Evolutionary conservation across 2,329 filamentous ascomycete genomes (phyloP).

Genomic region (Hypocreales sp.): DNA sequence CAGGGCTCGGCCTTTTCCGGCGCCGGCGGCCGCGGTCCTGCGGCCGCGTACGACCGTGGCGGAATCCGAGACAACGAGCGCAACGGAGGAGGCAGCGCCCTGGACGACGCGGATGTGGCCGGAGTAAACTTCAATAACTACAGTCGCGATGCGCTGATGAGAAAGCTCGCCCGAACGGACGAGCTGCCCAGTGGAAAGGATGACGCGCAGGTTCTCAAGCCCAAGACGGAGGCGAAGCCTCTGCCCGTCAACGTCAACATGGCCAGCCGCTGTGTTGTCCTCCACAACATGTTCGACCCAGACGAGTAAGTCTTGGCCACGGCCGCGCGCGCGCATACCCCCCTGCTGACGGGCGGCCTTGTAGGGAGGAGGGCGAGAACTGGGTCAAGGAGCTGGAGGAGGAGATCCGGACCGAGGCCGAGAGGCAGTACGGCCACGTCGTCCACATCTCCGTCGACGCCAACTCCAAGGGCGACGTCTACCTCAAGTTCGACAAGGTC

Average conservation of each 20-base stretch:
- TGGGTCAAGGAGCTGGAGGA: conserved; percentile 93
- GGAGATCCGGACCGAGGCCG: conserved; percentile 84
- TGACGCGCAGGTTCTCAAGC: conserved; percentile 58
- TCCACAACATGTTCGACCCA: conserved; percentile 92
- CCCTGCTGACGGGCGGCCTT: conserved; percentile 19
- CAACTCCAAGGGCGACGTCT: conserved; percentile 90
- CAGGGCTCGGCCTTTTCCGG: conserved; percentile 89
- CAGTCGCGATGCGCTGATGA: conserved; percentile 95
- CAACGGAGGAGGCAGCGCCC: conserved; percentile 75
- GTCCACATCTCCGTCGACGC: conserved; percentile 93
- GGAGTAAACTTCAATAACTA: conserved; percentile 99
- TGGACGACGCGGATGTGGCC: conserved; percentile 94
- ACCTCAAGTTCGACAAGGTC: conserved; percentile 94
- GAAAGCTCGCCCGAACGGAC: conserved; percentile 92
- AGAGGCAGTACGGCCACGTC: conserved; percentile 90
- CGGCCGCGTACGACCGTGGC: conserved; percentile 80
- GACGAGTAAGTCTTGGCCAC: conserved; percentile 52
- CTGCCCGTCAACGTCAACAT: conserved; percentile 77
- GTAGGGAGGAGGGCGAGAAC: conserved; percentile 66
- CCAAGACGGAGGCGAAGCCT: conserved; percentile 64
- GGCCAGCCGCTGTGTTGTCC: conserved; percentile 82
- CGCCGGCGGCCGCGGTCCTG: conserved; percentile 69
- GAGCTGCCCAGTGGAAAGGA: conserved; percentile 52
- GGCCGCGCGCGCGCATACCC: not conserved
- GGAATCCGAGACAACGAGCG: conserved; percentile 83